Percentiles rank a stretch among this genome's conserved stretches.
phyloP scores from a whole-genome alignment of 192 early-diverging fungal species.

The Coemansia sp. region DNA sequence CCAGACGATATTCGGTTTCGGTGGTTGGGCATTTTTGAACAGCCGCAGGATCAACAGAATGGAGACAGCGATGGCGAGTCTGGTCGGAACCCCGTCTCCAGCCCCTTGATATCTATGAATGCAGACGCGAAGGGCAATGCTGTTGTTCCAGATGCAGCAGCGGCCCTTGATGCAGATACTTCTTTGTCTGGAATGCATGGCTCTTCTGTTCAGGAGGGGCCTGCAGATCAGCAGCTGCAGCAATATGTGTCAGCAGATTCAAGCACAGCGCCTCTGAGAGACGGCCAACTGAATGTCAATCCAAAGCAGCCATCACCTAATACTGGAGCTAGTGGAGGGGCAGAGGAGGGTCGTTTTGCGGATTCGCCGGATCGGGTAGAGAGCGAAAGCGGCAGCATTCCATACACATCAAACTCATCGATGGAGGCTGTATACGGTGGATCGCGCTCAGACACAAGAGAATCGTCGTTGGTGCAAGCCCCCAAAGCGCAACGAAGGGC shows the following conservation, averaged over 20 bases:
- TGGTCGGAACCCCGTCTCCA: background rate
- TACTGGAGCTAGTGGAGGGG: background rate
- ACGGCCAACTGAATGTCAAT: no score
- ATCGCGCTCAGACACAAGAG: conserved; percentile 31
- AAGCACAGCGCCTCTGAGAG: background rate
- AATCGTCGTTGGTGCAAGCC: conserved; percentile 10
- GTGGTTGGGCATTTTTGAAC: conserved; percentile 53
- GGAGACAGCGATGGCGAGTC: conserved; percentile 12
- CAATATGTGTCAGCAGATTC: background rate
- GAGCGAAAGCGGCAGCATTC: conserved; percentile 15
- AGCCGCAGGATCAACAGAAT: conserved; percentile 29
- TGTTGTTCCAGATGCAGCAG: background rate
- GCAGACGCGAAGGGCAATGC: background rate
- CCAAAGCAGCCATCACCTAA: background rate
- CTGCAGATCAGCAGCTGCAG: background rate
- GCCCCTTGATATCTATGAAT: background rate
- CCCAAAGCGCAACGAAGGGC: background rate
- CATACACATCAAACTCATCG: conserved; percentile 40
- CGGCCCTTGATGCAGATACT: background rate
- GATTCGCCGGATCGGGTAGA: conserved; percentile 5
- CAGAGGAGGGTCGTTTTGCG: background rate
- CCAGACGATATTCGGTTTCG: conserved; percentile 54
- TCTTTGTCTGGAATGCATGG: background rate
- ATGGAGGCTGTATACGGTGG: conserved; percentile 53
- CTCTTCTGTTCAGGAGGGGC: background rate